A percentile compares a stretch with the other conserved stretches of the same genome.
These are phyloP conservation scores for Komagataella phaffii DNA, from an alignment of 805 yeast species.

Conservation along the genomic window DNA sequence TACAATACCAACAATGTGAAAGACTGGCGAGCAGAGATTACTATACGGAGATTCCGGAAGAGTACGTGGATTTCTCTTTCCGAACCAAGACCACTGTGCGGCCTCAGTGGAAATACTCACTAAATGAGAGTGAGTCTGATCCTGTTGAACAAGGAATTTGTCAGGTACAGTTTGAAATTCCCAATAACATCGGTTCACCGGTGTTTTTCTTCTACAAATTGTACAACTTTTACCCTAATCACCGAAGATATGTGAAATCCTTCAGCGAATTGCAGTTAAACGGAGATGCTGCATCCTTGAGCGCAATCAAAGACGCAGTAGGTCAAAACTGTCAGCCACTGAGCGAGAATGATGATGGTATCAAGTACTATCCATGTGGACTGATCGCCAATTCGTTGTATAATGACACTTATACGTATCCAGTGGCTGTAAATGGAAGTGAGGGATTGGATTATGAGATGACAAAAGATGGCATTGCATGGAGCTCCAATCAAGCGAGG, in stretches of 20 bases:
- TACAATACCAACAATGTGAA: constrained; percentile 68
- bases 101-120: constrained; percentile 55
- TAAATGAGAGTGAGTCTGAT: constrained; percentile 24
- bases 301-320: constrained; percentile 36
- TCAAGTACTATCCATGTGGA: constrained; percentile 67
- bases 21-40: constrained; percentile 26
- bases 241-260: constrained; percentile 84
- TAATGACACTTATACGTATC: constrained; percentile 56
- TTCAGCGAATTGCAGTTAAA: constrained; percentile 69
- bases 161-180: constrained; percentile 59
- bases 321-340: constrained; percentile 58
- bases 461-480: constrained; percentile 47
- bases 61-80: constrained; percentile 48
- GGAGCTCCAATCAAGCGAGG: constrained; percentile 55
- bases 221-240: constrained; percentile 86
- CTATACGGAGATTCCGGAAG: constrained; percentile 45
- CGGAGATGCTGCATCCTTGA: constrained; percentile 51
- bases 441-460: constrained; percentile 29
- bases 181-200: constrained; percentile 60
- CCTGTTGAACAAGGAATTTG: constrained; percentile 42
- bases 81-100: constrained; percentile 21
- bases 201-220: constrained; percentile 69
- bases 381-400: constrained; percentile 69
- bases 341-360: constrained; percentile 31
- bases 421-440: constrained; percentile 27